These are phyloP conservation scores for Melaleuca alternifolia DNA, from an alignment of 345 rosid genomes.

Conservation along the genomic window DNA sequence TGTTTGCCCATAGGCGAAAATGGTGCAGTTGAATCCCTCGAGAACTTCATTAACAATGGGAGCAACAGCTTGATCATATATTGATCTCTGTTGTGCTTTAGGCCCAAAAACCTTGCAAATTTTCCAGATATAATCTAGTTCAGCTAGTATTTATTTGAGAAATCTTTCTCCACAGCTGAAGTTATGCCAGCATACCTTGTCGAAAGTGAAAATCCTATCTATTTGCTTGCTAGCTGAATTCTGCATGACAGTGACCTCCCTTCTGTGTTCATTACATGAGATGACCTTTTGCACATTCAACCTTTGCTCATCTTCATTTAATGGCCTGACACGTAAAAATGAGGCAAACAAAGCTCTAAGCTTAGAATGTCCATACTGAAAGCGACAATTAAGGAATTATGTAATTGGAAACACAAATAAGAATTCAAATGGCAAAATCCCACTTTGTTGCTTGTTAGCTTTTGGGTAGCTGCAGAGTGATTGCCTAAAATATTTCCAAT, in stretches of 20 bases:
- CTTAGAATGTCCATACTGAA: neutral
- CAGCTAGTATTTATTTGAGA: neutral
- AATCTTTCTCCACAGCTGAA: neutral
- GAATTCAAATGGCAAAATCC: neutral
- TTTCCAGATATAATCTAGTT: neutral
- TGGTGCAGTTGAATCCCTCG: slow-evolving; percentile 91
- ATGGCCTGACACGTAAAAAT: slow-evolving; percentile 31
- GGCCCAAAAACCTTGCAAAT: slow-evolving; percentile 79
- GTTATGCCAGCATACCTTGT: slow-evolving; percentile 38
- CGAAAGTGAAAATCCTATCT: slow-evolving; percentile 71
- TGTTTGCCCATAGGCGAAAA: slow-evolving; percentile 93
- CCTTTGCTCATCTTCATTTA: slow-evolving; percentile 74
- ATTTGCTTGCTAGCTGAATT: slow-evolving; percentile 72
- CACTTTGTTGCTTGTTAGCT: neutral
- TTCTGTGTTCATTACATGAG: slow-evolving; percentile 60
- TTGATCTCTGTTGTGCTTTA: slow-evolving; percentile 84
- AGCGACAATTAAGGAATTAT: neutral
- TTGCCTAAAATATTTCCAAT: neutral
- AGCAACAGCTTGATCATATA: slow-evolving; percentile 75
- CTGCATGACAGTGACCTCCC: slow-evolving; percentile 73
- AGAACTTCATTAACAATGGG: slow-evolving; percentile 90
- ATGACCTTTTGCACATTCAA: slow-evolving; percentile 46
- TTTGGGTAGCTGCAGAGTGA: neutral
- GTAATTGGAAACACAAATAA: neutral
- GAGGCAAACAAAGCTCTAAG: neutral